Percentiles rank a stretch among this genome's conserved stretches.
These are phyloP conservation scores for Coemansia umbellata DNA, from an alignment of 192 early-diverging fungal species.

Conservation along the genomic window DNA sequence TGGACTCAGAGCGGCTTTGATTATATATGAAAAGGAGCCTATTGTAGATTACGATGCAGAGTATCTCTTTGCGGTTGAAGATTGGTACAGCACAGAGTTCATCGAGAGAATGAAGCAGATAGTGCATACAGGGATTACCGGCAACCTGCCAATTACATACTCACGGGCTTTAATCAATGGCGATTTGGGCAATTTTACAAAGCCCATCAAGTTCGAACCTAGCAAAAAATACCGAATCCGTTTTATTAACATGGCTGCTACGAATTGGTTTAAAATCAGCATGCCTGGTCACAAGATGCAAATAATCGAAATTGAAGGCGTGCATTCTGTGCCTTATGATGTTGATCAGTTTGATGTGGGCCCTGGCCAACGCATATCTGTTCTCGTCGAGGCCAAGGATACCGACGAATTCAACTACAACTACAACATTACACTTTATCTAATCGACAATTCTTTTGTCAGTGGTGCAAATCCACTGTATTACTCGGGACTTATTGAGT, in stretches of 20 bases:
- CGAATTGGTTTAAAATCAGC: constrained; percentile 7
- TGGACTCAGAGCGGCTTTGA: constrained; percentile 66
- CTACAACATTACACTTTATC: constrained; percentile 7
- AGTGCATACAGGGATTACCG: constrained; percentile 35
- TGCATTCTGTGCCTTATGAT: background rate
- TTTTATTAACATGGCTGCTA: constrained; percentile 11
- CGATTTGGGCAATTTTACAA: constrained; percentile 1
- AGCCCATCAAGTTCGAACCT: background rate
- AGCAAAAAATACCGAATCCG: constrained; percentile 14
- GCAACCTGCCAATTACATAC: background rate
- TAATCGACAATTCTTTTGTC: background rate
- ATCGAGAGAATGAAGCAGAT: constrained; percentile 30
- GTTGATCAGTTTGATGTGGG: constrained; percentile 3
- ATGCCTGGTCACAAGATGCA: constrained; percentile 11
- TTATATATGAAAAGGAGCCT: constrained; percentile 54
- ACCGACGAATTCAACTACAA: constrained; percentile 13
- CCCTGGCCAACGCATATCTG: constrained; percentile 18
- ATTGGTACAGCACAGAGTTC: constrained; percentile 54
- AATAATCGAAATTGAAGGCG: constrained; percentile 8
- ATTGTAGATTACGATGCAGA: constrained; percentile 63
- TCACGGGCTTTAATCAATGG: constrained; percentile 13
- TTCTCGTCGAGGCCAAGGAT: constrained; percentile 10
- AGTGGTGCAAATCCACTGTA: constrained; percentile 1
- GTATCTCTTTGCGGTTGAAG: constrained; percentile 55
- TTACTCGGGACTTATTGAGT: constrained; percentile 3